phyloP scores from a whole-genome alignment of 768 basidiomycete genomes.

The Cystobasidium onofrii region DNA sequence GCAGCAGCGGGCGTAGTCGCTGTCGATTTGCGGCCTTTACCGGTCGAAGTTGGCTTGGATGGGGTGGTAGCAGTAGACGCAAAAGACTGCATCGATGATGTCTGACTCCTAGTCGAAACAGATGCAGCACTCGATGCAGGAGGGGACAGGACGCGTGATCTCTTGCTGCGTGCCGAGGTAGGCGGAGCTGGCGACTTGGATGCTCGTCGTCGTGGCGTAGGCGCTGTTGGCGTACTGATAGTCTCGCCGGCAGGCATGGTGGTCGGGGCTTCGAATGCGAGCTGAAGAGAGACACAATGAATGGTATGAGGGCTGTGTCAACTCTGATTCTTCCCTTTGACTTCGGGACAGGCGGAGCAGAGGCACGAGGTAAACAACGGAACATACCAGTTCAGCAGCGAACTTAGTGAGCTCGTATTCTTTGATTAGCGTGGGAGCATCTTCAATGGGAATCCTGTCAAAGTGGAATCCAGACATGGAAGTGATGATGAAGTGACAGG shows the following conservation, averaged over 20 bases:
- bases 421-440: slow-evolving; percentile 31
- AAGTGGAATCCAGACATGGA: background rate
- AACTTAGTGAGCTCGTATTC: slow-evolving; percentile 39
- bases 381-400: slow-evolving; percentile 36
- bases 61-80: slow-evolving; percentile 10
- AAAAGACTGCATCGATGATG: background rate
- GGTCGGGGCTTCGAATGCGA: slow-evolving; percentile 6
- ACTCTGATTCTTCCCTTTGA: background rate
- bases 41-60: slow-evolving; percentile 3
- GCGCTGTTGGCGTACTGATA: slow-evolving; percentile 14
- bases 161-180: slow-evolving; percentile 23
- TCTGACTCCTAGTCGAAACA: slow-evolving; percentile 1
- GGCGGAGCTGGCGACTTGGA: slow-evolving; percentile 28
- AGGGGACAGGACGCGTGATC: slow-evolving; percentile 15
- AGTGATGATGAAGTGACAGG: background rate
- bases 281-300: background rate
- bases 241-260: background rate
- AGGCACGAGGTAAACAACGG: background rate
- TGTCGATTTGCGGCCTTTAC: slow-evolving; percentile 5
- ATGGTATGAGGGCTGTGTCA: background rate
- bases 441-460: slow-evolving; percentile 35
- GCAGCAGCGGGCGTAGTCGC: background rate
- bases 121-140: background rate
- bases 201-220: slow-evolving; percentile 6
- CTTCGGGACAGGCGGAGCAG: background rate